Evolutionary conservation across 2,329 filamentous ascomycete species (phyloP).

Genomic region (Aureobasidium sp.): DNA sequence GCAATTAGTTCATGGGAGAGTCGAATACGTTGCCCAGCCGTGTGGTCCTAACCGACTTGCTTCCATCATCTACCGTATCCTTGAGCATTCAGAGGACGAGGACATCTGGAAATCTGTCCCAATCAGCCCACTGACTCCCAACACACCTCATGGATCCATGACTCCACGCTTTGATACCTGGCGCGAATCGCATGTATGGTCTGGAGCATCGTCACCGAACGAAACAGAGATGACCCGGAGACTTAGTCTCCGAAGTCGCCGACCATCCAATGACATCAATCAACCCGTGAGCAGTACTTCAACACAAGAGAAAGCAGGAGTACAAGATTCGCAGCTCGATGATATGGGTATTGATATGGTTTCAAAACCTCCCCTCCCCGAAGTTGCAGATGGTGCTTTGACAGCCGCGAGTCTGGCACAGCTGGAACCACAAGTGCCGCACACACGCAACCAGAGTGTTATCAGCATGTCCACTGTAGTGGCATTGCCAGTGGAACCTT

Average conservation of each 20-base stretch:
- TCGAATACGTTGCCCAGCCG: constrained; percentile 11
- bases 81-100: not conserved
- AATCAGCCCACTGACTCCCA: not conserved
- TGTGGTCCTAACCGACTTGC: constrained; percentile 10
- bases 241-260: not conserved
- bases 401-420: not conserved
- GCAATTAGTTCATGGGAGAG: not conserved
- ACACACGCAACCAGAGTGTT: constrained; percentile 23
- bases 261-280: not conserved
- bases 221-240: not conserved
- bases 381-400: not conserved
- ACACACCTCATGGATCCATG: not conserved
- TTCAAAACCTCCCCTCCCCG: not conserved
- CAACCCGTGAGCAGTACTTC: not conserved
- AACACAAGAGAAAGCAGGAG: not conserved
- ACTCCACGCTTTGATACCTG: not conserved
- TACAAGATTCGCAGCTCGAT: not conserved
- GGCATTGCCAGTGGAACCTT: not conserved
- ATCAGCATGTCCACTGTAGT: not conserved
- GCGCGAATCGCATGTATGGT: not conserved
- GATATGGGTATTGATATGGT: not conserved
- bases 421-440: constrained; percentile 5
- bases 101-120: not conserved
- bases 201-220: not conserved
- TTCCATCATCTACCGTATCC: not conserved